Percentiles rank a stretch among this genome's conserved stretches.
phyloP scores from a whole-genome alignment of 768 basidiomycete species.

The Dioszegia aurantiaca region DNA sequence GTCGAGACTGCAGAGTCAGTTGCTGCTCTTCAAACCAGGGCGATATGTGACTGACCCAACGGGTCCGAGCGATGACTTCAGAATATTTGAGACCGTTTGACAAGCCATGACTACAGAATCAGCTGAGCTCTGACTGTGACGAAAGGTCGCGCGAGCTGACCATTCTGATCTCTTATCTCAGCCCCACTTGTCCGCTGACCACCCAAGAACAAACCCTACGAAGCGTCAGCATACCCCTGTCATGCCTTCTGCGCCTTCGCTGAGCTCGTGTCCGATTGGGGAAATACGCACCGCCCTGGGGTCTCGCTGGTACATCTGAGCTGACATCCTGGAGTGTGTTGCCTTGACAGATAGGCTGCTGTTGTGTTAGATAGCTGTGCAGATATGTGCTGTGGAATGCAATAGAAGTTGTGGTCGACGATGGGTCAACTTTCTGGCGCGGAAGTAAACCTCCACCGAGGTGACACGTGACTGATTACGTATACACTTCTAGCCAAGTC shows the following conservation, averaged over 20 bases:
- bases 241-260: background rate
- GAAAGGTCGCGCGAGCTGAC: slow-evolving; percentile 57
- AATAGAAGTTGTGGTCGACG: background rate
- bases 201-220: slow-evolving; percentile 77
- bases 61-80: slow-evolving; percentile 93
- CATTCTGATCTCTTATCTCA: slow-evolving; percentile 96
- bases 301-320: slow-evolving; percentile 53
- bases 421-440: background rate
- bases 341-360: background rate
- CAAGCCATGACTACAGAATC: slow-evolving; percentile 76
- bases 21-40: background rate
- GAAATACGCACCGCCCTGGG: slow-evolving; percentile 48
- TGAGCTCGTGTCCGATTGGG: background rate
- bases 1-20: slow-evolving; percentile 35
- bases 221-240: slow-evolving; percentile 13
- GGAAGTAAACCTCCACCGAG: slow-evolving; percentile 1
- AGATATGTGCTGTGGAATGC: background rate
- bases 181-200: slow-evolving; percentile 92
- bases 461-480: background rate
- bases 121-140: slow-evolving; percentile 14
- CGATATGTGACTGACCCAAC: slow-evolving; percentile 64
- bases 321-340: slow-evolving; percentile 36
- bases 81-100: slow-evolving; percentile 92
- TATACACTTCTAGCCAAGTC: background rate
- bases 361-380: background rate